Evolutionary conservation across 495 filamentous ascomycete species (phyloP), one percentile per base, ranked within the genome.

Genomic region (Oleoguttula mirabilis): DNA sequence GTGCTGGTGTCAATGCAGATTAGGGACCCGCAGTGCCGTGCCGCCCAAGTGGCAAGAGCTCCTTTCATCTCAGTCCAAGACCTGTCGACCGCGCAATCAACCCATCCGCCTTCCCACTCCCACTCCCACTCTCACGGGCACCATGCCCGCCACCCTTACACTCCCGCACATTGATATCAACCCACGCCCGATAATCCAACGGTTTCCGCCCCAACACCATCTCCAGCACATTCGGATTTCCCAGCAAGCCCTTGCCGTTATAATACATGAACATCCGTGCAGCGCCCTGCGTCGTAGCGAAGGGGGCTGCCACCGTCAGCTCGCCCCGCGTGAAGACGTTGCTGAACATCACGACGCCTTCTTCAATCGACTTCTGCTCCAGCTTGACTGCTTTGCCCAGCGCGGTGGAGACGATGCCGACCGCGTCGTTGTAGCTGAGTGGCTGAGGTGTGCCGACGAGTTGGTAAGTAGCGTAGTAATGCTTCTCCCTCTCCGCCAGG

Each of bases 181-280:
- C n/a, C n/a, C n/a, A n/a, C n/a, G n/a, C n/a, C n/a, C n/a, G n/a
- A n/a, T n/a, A n/a, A n/a, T n/a, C n/a, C n/a, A n/a, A n/a, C n/a
- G n/a, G n/a, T 35, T 61, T 45, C 42, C 61, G 52, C 23, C 50
- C 55, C 12, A 66, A 27, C 33, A 64, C 16, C 60, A 56, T 61
- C 43, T 45, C 38, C 45, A 61, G 24, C 3, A 63, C 60, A 45
- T 55, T 62, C 32, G 58, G 41, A 44, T 45, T 64, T 20, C 60
- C 62, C 14, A 48, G 43, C 28, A 64, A 38, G 2, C 58, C 61
- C 7, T 53, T 31, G 1, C 46, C 32, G 24, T 60, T 55, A 33
- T 63, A 64, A 25, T 50, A 64, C 30, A 63, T 32, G 7, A 64
- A 19, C 41, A 63, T 37, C 20, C 58, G 36, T 3, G 48, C 38